A percentile compares a stretch with the other conserved stretches of the same genome.
These are phyloP conservation scores for Peziza echinospora DNA, from an alignment of 495 filamentous ascomycete genomes.

Conservation along the genomic window DNA sequence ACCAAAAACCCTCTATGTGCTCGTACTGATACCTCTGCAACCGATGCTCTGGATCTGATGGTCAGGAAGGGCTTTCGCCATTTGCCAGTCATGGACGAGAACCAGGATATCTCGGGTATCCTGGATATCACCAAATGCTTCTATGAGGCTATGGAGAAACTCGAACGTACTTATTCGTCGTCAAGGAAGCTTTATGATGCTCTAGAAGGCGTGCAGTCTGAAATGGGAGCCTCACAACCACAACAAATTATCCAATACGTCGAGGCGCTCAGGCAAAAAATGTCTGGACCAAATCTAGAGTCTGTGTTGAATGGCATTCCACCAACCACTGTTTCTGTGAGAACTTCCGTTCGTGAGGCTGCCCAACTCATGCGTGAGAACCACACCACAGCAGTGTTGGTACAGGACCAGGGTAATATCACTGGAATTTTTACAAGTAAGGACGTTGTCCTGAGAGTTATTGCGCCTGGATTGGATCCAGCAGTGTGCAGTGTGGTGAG, in stretches of 20 bases:
- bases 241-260: slow-evolving; percentile 99
- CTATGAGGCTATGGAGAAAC: slow-evolving; percentile 98
- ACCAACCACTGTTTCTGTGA: slow-evolving; percentile 80
- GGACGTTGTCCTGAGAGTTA: slow-evolving; percentile 93
- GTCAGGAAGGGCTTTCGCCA: slow-evolving; percentile 94
- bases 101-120: slow-evolving; percentile 95
- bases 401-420: slow-evolving; percentile 91
- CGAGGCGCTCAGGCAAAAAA: slow-evolving; percentile 79
- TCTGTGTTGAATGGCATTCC: slow-evolving; percentile 80
- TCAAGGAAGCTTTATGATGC: slow-evolving; percentile 93
- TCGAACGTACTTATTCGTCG: slow-evolving; percentile 90
- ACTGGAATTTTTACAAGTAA: slow-evolving; percentile 99
- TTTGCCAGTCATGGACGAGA: slow-evolving; percentile 97
- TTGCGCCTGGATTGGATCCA: slow-evolving; percentile 87
- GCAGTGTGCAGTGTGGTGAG: slow-evolving; percentile 89
- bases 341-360: slow-evolving; percentile 89
- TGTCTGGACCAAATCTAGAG: slow-evolving; percentile 94
- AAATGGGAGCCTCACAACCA: slow-evolving; percentile 85
- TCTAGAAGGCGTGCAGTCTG: slow-evolving; percentile 94
- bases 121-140: slow-evolving; percentile 99
- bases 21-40: slow-evolving; percentile 91
- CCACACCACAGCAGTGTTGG: slow-evolving; percentile 86
- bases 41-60: slow-evolving; percentile 93
- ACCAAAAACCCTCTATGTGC: slow-evolving; percentile 97
- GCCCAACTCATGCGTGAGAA: slow-evolving; percentile 93